Conservation (phyloP, 2,329 filamentous ascomycete genomes). For the Pestalotiopsis sp. region DNA sequence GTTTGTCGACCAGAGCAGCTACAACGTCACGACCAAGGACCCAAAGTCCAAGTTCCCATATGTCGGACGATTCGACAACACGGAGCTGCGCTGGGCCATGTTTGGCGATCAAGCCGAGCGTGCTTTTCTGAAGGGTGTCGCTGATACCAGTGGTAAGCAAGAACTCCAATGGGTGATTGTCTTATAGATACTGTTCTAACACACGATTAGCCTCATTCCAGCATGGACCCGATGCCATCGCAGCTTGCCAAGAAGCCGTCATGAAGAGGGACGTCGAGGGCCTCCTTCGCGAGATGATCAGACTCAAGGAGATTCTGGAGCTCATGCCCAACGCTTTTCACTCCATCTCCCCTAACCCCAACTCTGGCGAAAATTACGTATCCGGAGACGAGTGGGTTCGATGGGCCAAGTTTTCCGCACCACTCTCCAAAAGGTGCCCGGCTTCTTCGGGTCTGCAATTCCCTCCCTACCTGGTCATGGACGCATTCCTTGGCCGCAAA, state of each 20-base stretch:
- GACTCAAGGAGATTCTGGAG: constrained; percentile 54
- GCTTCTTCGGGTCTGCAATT: constrained; percentile 55
- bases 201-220: constrained; percentile 45
- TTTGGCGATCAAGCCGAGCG: constrained; percentile 54
- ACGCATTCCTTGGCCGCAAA: constrained; percentile 54
- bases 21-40: constrained; percentile 53
- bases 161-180: background rate
- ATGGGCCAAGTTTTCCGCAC: constrained; percentile 53
- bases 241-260: constrained; percentile 54
- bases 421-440: constrained; percentile 50
- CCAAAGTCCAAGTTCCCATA: constrained; percentile 51
- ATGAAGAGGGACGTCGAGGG: constrained; percentile 54
- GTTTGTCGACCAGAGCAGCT: constrained; percentile 55
- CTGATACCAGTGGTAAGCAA: constrained; percentile 43
- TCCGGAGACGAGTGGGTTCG: constrained; percentile 50
- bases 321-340: constrained; percentile 56
- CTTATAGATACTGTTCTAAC: background rate
- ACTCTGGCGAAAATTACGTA: constrained; percentile 51
- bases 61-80: constrained; percentile 53
- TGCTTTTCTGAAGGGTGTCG: constrained; percentile 52
- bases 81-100: constrained; percentile 54
- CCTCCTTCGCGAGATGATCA: constrained; percentile 50
- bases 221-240: constrained; percentile 52
- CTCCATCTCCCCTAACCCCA: constrained; percentile 54
- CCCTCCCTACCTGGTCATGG: constrained; percentile 55